Evolutionary conservation across 805 yeast genomes (phyloP).

Genomic region (Gaillardinia entomophila): DNA sequence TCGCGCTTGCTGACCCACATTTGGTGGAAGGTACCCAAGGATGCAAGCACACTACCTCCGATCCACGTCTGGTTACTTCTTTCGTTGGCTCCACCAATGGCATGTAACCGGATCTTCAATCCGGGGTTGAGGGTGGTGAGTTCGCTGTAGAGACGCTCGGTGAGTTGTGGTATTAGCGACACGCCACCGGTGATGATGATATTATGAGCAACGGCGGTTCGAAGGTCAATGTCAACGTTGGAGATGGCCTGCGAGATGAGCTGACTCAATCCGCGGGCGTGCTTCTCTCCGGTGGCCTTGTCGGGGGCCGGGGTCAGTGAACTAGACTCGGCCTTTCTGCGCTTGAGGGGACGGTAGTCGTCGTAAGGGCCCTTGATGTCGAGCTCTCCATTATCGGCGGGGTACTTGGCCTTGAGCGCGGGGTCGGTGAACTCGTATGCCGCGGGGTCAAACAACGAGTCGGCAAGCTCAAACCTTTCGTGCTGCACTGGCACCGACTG

Average conservation of each 20-base stretch:
- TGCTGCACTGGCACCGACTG: conserved; percentile 54
- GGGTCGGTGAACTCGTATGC: conserved; percentile 29
- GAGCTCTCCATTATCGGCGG: conserved; percentile 47
- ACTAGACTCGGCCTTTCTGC: conserved; percentile 42
- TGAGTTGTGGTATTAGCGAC: conserved; percentile 74
- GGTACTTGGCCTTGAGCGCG: conserved; percentile 19
- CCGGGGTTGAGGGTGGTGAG: conserved; percentile 71
- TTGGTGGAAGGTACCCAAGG: conserved; percentile 92
- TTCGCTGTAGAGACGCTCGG: conserved; percentile 70
- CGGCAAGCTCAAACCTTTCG: conserved; percentile 61
- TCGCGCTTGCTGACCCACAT: conserved; percentile 88
- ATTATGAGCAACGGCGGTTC: conserved; percentile 84
- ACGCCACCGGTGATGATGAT: conserved; percentile 83
- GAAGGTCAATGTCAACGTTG: conserved; percentile 69
- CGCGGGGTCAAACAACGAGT: conserved; percentile 65
- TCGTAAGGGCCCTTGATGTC: conserved; percentile 41
- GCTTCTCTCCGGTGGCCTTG: conserved; percentile 3
- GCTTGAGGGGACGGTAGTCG: conserved; percentile 70
- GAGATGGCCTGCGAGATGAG: conserved; percentile 52
- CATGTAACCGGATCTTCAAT: conserved; percentile 74
- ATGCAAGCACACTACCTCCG: conserved; percentile 84
- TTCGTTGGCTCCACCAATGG: conserved; percentile 73
- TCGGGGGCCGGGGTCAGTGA: conserved; percentile 18
- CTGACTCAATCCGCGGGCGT: conserved; percentile 48
- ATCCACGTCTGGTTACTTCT: conserved; percentile 83